Base-by-base conservation (phyloP, 2,329 filamentous ascomycete species). In the Penicillium olsonii region DNA sequence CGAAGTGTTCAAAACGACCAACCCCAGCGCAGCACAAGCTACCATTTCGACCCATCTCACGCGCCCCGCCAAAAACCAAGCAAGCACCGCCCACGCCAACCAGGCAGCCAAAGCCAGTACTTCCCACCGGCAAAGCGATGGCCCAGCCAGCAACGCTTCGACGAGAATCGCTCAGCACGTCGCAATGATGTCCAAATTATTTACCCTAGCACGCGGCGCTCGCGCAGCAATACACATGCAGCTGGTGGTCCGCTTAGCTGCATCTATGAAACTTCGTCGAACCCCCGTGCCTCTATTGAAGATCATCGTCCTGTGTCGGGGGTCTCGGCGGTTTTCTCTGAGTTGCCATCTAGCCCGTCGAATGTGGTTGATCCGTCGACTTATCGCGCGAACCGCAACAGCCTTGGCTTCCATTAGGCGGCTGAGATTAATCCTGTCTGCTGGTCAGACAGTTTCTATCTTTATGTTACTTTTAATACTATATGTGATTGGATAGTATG, bases 171-270 rank as follows among this genome's bases (percentile, higher is more conserved):
- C 5, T 56, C 53, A 6, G 49, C 63, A 14, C 67, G 64, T 24
- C 57, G 66, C 37, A 64, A 63, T n/a, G 68, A 69, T 18, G 57
- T 65, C 11, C 64, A 68, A 8, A 40, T 70, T 17, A 54, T 66
- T n/a, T 71, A 70, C 45, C 62, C 66, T 2, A 70, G 66, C 45
- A 65, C 63, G 5, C 62, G 69, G 5, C 63, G 68, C 2, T 52
- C 68, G 5, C 65, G 69, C 22, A 72, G 68, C 46, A 66, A 52
- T 33, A 71, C 66, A 0, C 64, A 62, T 19, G 64, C 65, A 0
- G 63, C 59, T 2, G 56, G 42, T 22, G 52, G 50, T 17, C 61
- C 49, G 29, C 48, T 70, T 7, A 68, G 68, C 45, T 63, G 64
- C 33, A 71, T 70, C 37, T 54, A 61, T 33, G 67, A 70, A 47